Base-by-base conservation (phyloP, 352 stramenopile genomes). In the Globisporangium iwayamae region DNA sequence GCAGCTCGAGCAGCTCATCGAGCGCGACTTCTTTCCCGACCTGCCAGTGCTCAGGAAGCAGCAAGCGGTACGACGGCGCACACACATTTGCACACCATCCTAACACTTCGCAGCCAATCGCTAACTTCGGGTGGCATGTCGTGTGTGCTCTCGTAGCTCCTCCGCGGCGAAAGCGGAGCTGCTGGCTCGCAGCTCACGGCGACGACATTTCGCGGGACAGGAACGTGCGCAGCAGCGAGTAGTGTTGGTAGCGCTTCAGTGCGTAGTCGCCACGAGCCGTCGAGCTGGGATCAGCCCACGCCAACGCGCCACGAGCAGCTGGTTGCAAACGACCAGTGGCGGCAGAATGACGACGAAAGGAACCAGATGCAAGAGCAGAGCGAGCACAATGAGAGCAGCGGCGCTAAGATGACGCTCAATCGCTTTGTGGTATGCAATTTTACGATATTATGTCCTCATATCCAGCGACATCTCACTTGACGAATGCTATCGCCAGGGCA, bases 1-100 rank as follows among this genome's bases (percentile, higher is more conserved):
- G 66, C 67, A 69, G 47, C 69, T 95, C 30, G 87, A 78, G 53
- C 70, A 76, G 59, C 93, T 95, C 62, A 94, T 95, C 66, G 81
- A 95, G 76, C 85, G 87, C 55, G 85, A 93, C 71, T 95, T 93
- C 77, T 95, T 95, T 67, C 87, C 87, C 32, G 85, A 92, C 61
- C 72, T 93, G 2, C 58, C 70, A 11, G 70, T 65, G 41, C 78
- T 95, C 48, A 79, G 86, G 54, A 50, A 61, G n/a, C 79, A 89
- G 59, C 79, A 69, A 20, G 67, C 78, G 72, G 83, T 92, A 25
- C 18, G 39, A 25, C 18, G 39, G 9, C 11, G 0, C 22, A 22
- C 48, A 4, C 22, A n/a, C 18, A 34, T 13, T 13, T 9, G 39
- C 48, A 25, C 5, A 43, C 13, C 9, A 9, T 14, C 11, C 45